phyloP scores from a whole-genome alignment of 176 grass and related monocot species.

The Oryza punctata region DNA sequence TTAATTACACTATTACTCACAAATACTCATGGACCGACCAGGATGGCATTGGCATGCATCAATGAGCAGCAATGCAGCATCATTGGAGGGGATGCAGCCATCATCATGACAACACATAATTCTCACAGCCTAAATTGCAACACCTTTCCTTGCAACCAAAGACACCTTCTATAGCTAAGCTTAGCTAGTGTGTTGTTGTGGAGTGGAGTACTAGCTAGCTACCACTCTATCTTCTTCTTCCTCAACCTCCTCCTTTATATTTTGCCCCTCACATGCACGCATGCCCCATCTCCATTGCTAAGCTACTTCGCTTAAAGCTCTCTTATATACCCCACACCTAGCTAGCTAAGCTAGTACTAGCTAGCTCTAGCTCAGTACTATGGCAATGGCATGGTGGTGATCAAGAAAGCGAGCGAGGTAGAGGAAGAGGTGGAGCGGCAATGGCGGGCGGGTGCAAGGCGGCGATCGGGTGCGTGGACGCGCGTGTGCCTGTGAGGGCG shows the following conservation, averaged over 20 bases:
- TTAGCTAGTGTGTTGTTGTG: not conserved
- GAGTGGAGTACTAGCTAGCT: not conserved
- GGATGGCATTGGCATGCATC: not conserved
- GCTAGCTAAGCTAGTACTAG: not conserved
- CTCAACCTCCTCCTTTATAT: conserved; percentile 1
- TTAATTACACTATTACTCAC: no score
- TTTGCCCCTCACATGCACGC: conserved; percentile 44
- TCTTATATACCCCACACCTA: no score
- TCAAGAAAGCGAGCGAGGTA: not conserved
- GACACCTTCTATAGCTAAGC: conserved; percentile 4
- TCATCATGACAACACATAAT: conserved; percentile 57
- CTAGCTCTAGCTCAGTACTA: not conserved
- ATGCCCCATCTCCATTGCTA: not conserved
- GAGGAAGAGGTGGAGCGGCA: not conserved
- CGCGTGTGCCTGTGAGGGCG: conserved; percentile 63
- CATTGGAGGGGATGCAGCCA: conserved; percentile 25
- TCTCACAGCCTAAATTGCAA: conserved; percentile 40
- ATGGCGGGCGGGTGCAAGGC: conserved; percentile 81
- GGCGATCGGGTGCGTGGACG: conserved; percentile 60
- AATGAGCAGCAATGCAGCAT: conserved; percentile 11
- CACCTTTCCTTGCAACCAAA: conserved; percentile 89
- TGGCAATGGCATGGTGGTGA: not conserved
- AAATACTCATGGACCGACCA: not conserved
- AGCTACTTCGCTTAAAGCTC: no score
- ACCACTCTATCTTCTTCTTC: not conserved